Evolutionary conservation across 75 land plant genomes (phyloP).

Genomic region (Sequoiadendron giganteum): DNA sequence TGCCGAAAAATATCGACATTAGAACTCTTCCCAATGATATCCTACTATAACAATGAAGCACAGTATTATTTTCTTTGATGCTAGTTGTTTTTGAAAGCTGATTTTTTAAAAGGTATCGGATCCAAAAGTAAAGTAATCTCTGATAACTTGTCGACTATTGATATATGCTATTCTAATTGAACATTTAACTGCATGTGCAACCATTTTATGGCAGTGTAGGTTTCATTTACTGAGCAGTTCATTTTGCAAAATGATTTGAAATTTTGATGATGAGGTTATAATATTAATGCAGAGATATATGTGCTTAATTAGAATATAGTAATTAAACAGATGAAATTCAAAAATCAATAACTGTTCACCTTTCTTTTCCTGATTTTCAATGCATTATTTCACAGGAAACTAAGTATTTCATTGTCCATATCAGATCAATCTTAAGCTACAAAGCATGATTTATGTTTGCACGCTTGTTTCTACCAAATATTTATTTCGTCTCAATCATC

Average conservation of each 20-base stretch:
- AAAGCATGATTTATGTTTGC: background rate
- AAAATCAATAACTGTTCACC: too few relatives aligned
- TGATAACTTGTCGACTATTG: background rate
- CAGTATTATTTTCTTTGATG: background rate
- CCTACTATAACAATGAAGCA: background rate
- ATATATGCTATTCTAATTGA: background rate
- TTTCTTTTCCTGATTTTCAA: background rate
- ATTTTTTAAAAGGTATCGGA: background rate
- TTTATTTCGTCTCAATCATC: background rate
- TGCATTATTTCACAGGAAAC: background rate
- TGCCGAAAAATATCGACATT: background rate
- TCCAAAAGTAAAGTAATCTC: background rate
- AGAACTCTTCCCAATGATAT: background rate
- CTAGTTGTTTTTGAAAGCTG: background rate
- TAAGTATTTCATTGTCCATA: background rate
- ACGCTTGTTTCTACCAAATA: background rate
- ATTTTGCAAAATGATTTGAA: background rate
- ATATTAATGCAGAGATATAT: too few relatives aligned
- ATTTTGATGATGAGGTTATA: background rate
- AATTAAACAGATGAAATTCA: background rate
- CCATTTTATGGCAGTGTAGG: background rate
- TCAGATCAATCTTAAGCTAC: background rate
- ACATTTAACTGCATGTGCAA: background rate
- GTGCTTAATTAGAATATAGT: background rate
- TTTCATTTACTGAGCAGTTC: background rate